Base-by-base conservation (phyloP, 148 eudicot species). In the Pharnaceum exiguum region DNA sequence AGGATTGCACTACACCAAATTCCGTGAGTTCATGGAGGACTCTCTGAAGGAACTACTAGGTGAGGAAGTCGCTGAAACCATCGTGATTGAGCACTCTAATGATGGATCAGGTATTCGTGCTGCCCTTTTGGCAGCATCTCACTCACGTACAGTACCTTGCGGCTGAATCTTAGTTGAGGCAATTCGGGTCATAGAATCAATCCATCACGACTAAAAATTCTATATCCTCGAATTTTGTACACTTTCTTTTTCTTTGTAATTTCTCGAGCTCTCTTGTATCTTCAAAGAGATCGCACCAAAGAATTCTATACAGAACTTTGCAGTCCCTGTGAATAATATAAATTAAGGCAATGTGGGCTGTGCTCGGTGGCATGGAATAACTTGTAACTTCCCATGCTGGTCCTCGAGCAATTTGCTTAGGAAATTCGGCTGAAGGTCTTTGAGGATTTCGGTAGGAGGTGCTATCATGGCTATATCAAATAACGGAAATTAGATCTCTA, bases 31-130 rank as follows among this genome's bases (percentile, higher is more conserved):
- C 52, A 51, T 93, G 88, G 86, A 83, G 57, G 66, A 68, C 83
- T 68, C 86, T 17, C 72, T 93, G 36, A 78, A 77, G 59, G 95
- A 88, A 62, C 76, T 93, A 33, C 60, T 93, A 9, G 96, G 96
- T 17, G 82, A 70, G 19, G 90, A 80, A 33, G 78, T 71, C 25
- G 79, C 85, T 7, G 74, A 81, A 6, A 71, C 72, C 53, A 60
- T 93, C 18, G 65, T 75, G 10, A 47, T 88, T n/a, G 78, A 80
- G 70, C 98, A 72, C 39, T 85, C 95, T 5, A 88, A 83, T 27
- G 98, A 88, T 36, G 98, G 96, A 9, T 88, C 98, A 0, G 98
- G 98, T 30, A 82, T 83, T 15, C 96, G 98, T 33, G 96, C 98
- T 36, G 90, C 98, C 37, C 87, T 91, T 29, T 63, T 88, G 1